A percentile compares a stretch with the other conserved stretches of the same genome.
Conservation (phyloP, 1,139 yeast genomes). For the Saccharomycopsis hybrid region DNA sequence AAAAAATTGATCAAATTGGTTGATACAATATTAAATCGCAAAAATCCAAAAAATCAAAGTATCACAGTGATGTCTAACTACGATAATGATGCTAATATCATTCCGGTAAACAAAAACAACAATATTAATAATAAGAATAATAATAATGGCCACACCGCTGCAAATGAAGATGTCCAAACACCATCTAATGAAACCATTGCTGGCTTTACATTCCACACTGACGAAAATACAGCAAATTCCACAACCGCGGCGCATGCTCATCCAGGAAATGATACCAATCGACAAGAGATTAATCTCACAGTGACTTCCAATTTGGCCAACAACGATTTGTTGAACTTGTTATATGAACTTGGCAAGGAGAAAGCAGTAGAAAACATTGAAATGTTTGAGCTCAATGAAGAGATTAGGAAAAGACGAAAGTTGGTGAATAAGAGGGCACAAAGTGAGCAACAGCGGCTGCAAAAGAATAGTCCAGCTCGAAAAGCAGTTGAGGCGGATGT, state of each 20-base stretch:
- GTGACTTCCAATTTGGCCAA: conserved; percentile 32
- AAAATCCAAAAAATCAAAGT: conserved; percentile 5
- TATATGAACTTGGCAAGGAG: conserved; percentile 40
- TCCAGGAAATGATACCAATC: background rate
- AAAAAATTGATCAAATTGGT: conserved; percentile 45
- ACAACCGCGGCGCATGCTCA: too few species aligned
- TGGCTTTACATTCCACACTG: conserved; percentile 17
- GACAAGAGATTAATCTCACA: conserved; percentile 7
- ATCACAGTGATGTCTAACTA: background rate
- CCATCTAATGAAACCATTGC: conserved; percentile 8
- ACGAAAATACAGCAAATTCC: background rate
- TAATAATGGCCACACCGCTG: too few species aligned
- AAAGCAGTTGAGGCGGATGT: too few species aligned
- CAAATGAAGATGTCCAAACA: too few species aligned
- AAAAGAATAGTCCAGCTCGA: too few species aligned
- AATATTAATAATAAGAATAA: background rate
- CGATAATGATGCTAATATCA: background rate
- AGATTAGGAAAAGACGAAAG: conserved; percentile 7
- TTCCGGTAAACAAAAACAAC: background rate
- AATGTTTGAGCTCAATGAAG: conserved; percentile 16
- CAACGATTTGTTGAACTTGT: conserved; percentile 36
- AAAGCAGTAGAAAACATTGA: conserved; percentile 37
- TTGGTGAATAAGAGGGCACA: background rate
- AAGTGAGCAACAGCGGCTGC: too few species aligned
- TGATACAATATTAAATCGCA: conserved; percentile 23